Evolutionary conservation across 345 rosid genomes (phyloP), one percentile per base, ranked within the genome.

Genomic region (Noccaea caerulescens): DNA sequence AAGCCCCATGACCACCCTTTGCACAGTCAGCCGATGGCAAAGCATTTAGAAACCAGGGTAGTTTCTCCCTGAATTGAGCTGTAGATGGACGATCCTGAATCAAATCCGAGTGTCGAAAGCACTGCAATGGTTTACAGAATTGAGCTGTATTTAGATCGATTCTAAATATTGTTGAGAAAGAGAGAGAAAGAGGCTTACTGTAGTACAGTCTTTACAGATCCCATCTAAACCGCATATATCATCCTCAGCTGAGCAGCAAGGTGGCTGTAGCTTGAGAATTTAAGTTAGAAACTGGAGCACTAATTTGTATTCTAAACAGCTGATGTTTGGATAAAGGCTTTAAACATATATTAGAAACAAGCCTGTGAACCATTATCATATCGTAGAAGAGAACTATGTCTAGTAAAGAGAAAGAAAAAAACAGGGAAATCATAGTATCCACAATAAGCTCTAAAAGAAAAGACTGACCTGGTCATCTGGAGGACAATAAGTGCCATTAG

Each of bases 1-100:
- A 93, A 66, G 98, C 98, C 75, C 97, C 98, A 78, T 85, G 98
- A 63, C 98, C 98, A 73, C 96, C 98, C 84, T 93, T 93, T 46
- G 98, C 96, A 83, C 98, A 93, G 71, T 93, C 98, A 77, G 98
- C 93, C 23, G 98, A 93, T n/a, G 98, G 98, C 75, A 93, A 74
- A 23, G 98, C 88, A 76, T 82, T 76, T 32, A 93, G 90, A 80
- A 91, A 91, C 94, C 92, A 91, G 44, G 97, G 97, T 59, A 91
- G 88, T 80, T 93, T 93, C 80, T 89, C 92, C 79, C 66, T 85
- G 55, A 88, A 91, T 65, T 93, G 97, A 44, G 37, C 61, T 4
- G 96, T 91, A 32, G 96, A 84, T 59, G 94, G 97, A 13, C 96
- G 91, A 56, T 79, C 86, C 33, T 72, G 80, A 76, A 80, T 75